Base-by-base conservation (phyloP, 257 asterid genomes). In the Echites panduratus region DNA sequence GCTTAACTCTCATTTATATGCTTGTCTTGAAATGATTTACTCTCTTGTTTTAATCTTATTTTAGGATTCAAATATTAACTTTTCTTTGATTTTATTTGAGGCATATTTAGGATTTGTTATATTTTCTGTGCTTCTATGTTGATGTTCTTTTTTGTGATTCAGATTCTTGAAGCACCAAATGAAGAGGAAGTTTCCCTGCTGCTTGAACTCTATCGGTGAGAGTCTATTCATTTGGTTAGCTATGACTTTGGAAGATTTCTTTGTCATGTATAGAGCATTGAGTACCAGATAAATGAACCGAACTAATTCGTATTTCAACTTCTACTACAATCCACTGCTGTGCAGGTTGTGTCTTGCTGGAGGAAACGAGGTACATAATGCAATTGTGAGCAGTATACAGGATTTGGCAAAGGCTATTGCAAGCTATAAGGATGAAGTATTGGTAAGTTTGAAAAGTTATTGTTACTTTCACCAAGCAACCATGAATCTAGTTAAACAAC, bases 351-450 rank as follows among this genome's bases (percentile, higher is more conserved):
- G 97, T 83, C 99, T 95, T 79, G 77, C 84, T 14, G 98, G 99
- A 75, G 97, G 97, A 57, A 95, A 85, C 81, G 99, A 89, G 84
- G 96, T 94, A 80, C 97, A 91, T 82, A 72, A 89, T 68, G 99
- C 97, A 71, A 87, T 94, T 61, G 95, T 94, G 73, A 94, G 98
- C 89, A 91, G 99, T 84, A 86, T 94, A 82, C 99, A 91, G 85
- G 97, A 94, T 84, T 95, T 94, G 66, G 96, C 99, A 29, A 94
- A 87, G 83, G 90, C 80, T 57, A 91, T 94, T 81, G 86, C 98
- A 76, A 82, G 84, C 85, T 94, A 91, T 79, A 77, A 88, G 71
- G 98, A 91, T 68, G 99, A 94, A 91, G 99, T 94, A 62, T 75
- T 94, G 98, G 99, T 94, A 87, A 78, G 50, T 73, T 70, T 27